phyloP scores from a whole-genome alignment of 164 flowering plant genomes.

The Tetracentron sinense region DNA sequence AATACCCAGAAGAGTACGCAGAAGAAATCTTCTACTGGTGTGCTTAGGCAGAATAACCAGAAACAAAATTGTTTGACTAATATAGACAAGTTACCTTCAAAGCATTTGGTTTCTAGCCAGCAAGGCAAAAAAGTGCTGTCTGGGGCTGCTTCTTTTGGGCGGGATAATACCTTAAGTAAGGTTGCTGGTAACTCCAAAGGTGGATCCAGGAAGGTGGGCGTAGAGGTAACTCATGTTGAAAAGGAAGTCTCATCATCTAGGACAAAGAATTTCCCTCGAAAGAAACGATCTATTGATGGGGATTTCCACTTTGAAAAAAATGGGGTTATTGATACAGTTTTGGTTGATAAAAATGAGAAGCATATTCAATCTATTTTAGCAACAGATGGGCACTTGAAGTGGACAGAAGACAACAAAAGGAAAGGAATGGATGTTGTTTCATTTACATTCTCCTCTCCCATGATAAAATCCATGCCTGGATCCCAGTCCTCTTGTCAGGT shows the following conservation, averaged over 20 bases:
- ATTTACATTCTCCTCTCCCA: slow-evolving; percentile 64
- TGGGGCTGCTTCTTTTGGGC: slow-evolving; percentile 32
- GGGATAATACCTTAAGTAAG: slow-evolving; percentile 31
- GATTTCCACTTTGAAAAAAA: slow-evolving; percentile 13
- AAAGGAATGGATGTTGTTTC: slow-evolving; percentile 54
- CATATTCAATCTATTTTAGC: slow-evolving; percentile 28
- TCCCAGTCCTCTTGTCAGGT: slow-evolving; percentile 18
- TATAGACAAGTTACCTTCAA: slow-evolving; percentile 49
- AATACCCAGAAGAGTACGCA: slow-evolving; percentile 36
- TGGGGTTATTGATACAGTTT: slow-evolving; percentile 5
- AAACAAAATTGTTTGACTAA: slow-evolving; percentile 51
- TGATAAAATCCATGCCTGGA: slow-evolving; percentile 27
- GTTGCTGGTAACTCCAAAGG: slow-evolving; percentile 22
- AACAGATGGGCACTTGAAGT: slow-evolving; percentile 22
- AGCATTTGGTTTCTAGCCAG: slow-evolving; percentile 32
- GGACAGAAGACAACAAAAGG: slow-evolving; percentile 26
- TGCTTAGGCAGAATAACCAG: slow-evolving; percentile 57
- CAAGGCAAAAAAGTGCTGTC: slow-evolving; percentile 40
- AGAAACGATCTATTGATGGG: slow-evolving; percentile 23
- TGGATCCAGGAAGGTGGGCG: slow-evolving; percentile 24
- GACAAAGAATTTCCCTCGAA: slow-evolving; percentile 24
- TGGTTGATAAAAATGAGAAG: slow-evolving; percentile 18
- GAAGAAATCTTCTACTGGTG: slow-evolving; percentile 44
- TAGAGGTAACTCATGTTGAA: slow-evolving; percentile 14
- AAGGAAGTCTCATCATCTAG: slow-evolving; percentile 27